phyloP scores from a whole-genome alignment of 2,329 filamentous ascomycete species.

The Penicillium sp. region DNA sequence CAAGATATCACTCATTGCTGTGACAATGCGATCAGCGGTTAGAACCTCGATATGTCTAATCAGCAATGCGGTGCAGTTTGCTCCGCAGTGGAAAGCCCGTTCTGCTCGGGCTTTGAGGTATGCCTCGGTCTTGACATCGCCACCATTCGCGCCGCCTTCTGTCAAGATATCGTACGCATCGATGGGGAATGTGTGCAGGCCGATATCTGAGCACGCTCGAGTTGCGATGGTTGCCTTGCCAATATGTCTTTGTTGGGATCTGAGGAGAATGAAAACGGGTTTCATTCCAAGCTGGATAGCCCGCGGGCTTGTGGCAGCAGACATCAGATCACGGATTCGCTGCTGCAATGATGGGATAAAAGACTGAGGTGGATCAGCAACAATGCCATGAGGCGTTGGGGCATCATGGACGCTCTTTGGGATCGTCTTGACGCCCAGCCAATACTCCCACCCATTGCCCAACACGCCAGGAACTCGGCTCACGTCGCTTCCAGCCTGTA shows the following conservation, averaged over 20 bases:
- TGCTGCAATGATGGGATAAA: slow-evolving; percentile 64
- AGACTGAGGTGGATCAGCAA: slow-evolving; percentile 38
- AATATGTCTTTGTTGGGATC: slow-evolving; percentile 89
- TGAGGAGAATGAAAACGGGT: slow-evolving; percentile 81
- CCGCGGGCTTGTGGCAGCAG: slow-evolving; percentile 81
- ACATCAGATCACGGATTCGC: slow-evolving; percentile 78
- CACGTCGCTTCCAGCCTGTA: slow-evolving; percentile 84
- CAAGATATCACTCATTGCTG: slow-evolving; percentile 79
- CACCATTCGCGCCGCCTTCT: slow-evolving; percentile 82
- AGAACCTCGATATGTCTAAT: slow-evolving; percentile 87
- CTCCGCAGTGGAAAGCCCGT: slow-evolving; percentile 81
- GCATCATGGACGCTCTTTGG: slow-evolving; percentile 48
- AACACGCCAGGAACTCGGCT: slow-evolving; percentile 74
- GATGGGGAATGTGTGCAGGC: slow-evolving; percentile 82
- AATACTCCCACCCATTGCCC: slow-evolving; percentile 83
- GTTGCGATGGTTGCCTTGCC: slow-evolving; percentile 81
- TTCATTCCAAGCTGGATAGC: slow-evolving; percentile 86
- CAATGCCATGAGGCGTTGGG: slow-evolving; percentile 38
- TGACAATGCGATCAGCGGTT: slow-evolving; percentile 85
- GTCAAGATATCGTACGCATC: slow-evolving; percentile 92
- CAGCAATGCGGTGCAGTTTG: slow-evolving; percentile 79
- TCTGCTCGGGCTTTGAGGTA: slow-evolving; percentile 85
- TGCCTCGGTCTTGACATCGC: slow-evolving; percentile 91
- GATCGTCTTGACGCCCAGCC: slow-evolving; percentile 72
- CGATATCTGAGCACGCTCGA: slow-evolving; percentile 81